phyloP scores from a whole-genome alignment of 371 early-diverging fungal genomes.

The Saksenaea vasiformis region DNA sequence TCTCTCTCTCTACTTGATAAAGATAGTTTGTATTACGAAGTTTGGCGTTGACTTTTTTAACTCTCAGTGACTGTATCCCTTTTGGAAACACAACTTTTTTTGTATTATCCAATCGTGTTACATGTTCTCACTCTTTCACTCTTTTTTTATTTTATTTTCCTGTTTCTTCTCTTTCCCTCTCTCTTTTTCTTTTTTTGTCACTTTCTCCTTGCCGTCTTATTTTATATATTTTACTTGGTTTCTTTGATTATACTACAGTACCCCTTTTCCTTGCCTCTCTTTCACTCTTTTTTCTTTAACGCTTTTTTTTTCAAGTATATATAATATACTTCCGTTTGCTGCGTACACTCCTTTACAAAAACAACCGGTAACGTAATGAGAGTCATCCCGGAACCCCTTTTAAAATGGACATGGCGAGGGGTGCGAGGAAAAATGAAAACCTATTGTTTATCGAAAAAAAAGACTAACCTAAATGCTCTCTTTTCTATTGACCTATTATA shows the following conservation, averaged over 20 bases:
- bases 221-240: not conserved
- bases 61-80: not conserved
- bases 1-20: too few relatives aligned
- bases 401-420: not conserved
- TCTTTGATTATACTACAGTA: conserved; percentile 12
- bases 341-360: not conserved
- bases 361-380: conserved; percentile 4
- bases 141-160: not conserved
- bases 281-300: not conserved
- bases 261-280: not conserved
- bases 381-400: not conserved
- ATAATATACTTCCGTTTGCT: not conserved
- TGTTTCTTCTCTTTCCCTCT: not conserved
- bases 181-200: not conserved
- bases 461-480: conserved; percentile 2
- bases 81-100: not conserved
- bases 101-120: not conserved
- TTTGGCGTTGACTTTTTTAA: too few relatives aligned
- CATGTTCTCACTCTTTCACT: not conserved
- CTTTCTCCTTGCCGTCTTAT: not conserved
- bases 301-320: not conserved
- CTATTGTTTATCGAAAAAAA: not conserved
- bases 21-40: too few relatives aligned
- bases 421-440: not conserved
- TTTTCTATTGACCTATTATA: not conserved